Percentiles rank a stretch among this genome's conserved stretches.
Conservation (phyloP, 345 rosid species). For the Noccaea bulbosa region DNA sequence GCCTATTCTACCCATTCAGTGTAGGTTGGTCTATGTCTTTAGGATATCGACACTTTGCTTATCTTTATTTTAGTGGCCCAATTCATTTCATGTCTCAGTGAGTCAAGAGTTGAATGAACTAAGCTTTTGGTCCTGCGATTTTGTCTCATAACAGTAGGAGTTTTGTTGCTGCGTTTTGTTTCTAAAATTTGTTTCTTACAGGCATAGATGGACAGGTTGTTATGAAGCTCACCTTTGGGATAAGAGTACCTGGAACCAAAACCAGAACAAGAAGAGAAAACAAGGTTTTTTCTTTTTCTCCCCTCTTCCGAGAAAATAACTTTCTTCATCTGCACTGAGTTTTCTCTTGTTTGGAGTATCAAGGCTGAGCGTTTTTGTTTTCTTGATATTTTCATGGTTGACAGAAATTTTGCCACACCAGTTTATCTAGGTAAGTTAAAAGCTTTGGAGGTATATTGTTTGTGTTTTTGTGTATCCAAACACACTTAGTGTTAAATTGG, state of each 20-base stretch:
- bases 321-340: conserved; percentile 5
- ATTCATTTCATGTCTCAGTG: background rate
- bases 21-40: too few species aligned
- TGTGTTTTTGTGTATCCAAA: conserved; percentile 20
- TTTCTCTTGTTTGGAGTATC: conserved; percentile 15
- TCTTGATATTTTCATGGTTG: conserved; percentile 44
- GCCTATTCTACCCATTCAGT: too few species aligned
- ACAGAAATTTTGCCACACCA: conserved; percentile 45
- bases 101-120: too few species aligned
- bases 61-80: background rate
- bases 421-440: conserved; percentile 86
- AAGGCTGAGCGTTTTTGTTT: conserved; percentile 48
- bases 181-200: conserved; percentile 35
- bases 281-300: too few species aligned
- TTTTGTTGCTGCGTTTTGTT: conserved; percentile 21
- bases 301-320: too few species aligned
- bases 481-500: background rate
- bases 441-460: conserved; percentile 16
- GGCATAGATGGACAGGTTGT: conserved; percentile 99
- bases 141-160: conserved; percentile 12
- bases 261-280: conserved; percentile 98
- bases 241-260: conserved; percentile 98
- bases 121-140: background rate
- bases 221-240: conserved; percentile 99
- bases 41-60: background rate